Evolutionary conservation across 257 asterid genomes (phyloP).

Genomic region (Primulina eburnea): DNA sequence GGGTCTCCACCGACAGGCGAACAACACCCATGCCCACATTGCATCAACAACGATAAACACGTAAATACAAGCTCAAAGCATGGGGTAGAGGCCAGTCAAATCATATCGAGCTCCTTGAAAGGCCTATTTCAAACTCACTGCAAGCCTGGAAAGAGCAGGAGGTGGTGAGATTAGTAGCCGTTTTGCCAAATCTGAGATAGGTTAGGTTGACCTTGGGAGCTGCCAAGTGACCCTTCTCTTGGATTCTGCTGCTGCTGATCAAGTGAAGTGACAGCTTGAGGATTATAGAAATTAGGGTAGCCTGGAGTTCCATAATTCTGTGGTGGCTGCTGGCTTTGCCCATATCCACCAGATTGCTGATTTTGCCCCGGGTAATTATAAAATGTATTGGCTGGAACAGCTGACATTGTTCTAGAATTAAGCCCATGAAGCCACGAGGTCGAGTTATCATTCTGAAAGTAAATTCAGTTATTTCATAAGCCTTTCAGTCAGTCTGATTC

Average conservation of each 20-base stretch:
- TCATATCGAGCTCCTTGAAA: constrained; percentile 30
- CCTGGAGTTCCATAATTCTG: constrained; percentile 67
- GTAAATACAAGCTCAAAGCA: constrained; percentile 49
- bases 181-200: constrained; percentile 73
- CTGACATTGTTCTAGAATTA: constrained; percentile 66
- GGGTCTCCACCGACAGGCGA: background rate
- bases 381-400: constrained; percentile 60
- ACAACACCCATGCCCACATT: constrained; percentile 5
- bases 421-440: constrained; percentile 80
- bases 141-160: constrained; percentile 45
- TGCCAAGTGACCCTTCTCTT: background rate
- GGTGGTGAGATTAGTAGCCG: constrained; percentile 53
- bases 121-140: constrained; percentile 44
- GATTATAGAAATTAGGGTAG: constrained; percentile 65
- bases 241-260: background rate
- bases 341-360: constrained; percentile 61
- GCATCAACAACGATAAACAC: constrained; percentile 45
- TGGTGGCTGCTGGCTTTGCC: constrained; percentile 70
- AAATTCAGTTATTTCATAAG: constrained; percentile 4
- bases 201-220: background rate
- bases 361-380: constrained; percentile 60
- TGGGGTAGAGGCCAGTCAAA: constrained; percentile 41
- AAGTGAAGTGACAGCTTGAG: constrained; percentile 47
- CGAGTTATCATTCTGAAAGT: constrained; percentile 61
- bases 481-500: background rate